Evolutionary conservation across 140 eudicot species (phyloP), one percentile per base, ranked within the genome.

Genomic region (Eryngium alpinum): DNA sequence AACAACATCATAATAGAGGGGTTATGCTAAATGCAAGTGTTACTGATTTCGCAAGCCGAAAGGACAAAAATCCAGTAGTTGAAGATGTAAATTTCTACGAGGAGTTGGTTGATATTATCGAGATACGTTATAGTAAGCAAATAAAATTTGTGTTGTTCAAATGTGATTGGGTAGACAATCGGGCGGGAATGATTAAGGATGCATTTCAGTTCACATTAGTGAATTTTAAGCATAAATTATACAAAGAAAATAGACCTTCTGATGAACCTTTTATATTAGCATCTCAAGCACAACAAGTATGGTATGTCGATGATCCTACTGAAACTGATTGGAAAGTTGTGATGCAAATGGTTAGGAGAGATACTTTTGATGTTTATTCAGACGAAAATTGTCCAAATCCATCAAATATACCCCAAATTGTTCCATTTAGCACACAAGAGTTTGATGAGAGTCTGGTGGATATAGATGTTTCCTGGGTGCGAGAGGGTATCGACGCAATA

Each of bases 351-450:
- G 33, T 27, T 9, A 5, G 27, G 0, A 32, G 77, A 34, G 77
- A 72, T 31, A 72, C 15, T 0, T 72, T 72, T 72, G 77, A 72
- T 44, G n/a, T 72, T 38, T 72, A 72, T 72, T 72, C 77, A 33
- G 31, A 32, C 10, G 52, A 72, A 29, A 44, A 34, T 72, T 34
- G 25, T 21, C 53, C 9, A 33, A 44, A 2, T 72, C 7, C 53
- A 34, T 9, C 43, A 72, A 12, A 24, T 34, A 24, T 72, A 7
- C 77, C 77, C 24, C 77, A 72, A 2, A 22, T 72, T 72, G 5
- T 72, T 0, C 77, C 77, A 6, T 72, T 72, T 72, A 12, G n/a
- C 25, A 29, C 53, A 15, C 77, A 72, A 72, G 77, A 72, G 18
- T 72, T 72, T 34, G 53, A 72, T 72, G 77, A 72, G 1, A 32